A percentile compares a stretch with the other conserved stretches of the same genome.
Conservation (phyloP, 192 early-diverging fungal genomes). For the Podila epicladia region DNA sequence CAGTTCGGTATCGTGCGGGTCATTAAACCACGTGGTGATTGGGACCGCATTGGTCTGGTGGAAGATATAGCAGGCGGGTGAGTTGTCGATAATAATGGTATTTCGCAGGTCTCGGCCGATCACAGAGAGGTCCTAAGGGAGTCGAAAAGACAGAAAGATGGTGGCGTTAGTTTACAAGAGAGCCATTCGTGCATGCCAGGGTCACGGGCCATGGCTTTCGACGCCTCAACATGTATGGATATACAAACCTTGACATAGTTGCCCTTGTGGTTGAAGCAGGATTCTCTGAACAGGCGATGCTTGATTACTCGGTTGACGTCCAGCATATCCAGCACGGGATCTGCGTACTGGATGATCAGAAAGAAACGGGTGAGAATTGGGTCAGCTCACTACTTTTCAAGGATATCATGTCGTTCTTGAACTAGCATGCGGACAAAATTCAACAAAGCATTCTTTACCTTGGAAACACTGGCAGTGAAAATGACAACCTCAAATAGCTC, state of each 20-base stretch:
- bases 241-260: constrained; percentile 91
- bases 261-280: constrained; percentile 94
- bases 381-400: background rate
- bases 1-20: constrained; percentile 95
- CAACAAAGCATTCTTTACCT: constrained; percentile 54
- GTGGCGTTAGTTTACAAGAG: background rate
- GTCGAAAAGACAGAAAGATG: background rate
- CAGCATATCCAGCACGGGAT: constrained; percentile 94
- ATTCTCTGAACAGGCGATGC: constrained; percentile 96
- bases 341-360: constrained; percentile 84
- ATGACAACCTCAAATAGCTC: constrained; percentile 93
- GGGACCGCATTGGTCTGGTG: constrained; percentile 97
- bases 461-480: constrained; percentile 94
- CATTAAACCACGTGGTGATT: constrained; percentile 96
- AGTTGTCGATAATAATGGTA: constrained; percentile 96
- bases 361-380: background rate
- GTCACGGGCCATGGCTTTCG: background rate
- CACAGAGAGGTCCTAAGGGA: constrained; percentile 81
- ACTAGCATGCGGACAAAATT: background rate
- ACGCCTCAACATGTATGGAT: background rate
- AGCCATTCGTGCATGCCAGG: too few species aligned
- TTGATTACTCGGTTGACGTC: constrained; percentile 87
- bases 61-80: constrained; percentile 95
- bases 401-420: background rate
- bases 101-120: constrained; percentile 87